These are phyloP conservation scores for Boechera divaricarpa DNA, from an alignment of 345 rosid species.

Conservation along the genomic window DNA sequence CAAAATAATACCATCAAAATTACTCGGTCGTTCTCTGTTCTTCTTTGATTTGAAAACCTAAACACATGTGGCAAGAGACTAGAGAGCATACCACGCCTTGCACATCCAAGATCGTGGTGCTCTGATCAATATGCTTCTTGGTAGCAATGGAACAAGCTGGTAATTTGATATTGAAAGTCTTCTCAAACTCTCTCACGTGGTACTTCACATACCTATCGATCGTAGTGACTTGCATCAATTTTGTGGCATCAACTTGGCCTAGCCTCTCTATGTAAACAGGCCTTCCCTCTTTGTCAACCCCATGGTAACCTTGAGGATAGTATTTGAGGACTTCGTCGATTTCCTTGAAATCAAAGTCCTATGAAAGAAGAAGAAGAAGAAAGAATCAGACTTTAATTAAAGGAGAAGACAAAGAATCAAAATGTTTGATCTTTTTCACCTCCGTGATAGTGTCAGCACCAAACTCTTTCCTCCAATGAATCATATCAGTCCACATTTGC, in stretches of 20 bases:
- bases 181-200: constrained; percentile 90
- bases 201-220: constrained; percentile 83
- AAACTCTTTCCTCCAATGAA: constrained; percentile 86
- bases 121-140: constrained; percentile 84
- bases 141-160: constrained; percentile 86
- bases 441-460: constrained; percentile 79
- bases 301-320: constrained; percentile 96
- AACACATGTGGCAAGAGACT: constrained; percentile 19
- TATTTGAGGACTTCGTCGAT: constrained; percentile 70
- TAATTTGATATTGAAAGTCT: constrained; percentile 70
- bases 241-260: constrained; percentile 82
- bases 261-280: constrained; percentile 86
- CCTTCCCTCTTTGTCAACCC: constrained; percentile 88
- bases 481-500: constrained; percentile 95
- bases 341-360: constrained; percentile 92
- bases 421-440: constrained; percentile 47
- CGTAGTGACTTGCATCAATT: constrained; percentile 89
- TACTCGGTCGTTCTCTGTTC: background rate
- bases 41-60: background rate
- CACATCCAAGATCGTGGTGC: constrained; percentile 93
- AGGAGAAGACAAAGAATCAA: background rate
- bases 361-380: constrained; percentile 21
- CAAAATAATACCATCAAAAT: constrained; percentile 5
- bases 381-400: background rate
- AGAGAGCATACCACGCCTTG: constrained; percentile 86